Evolutionary conservation across 2,329 filamentous ascomycete genomes (phyloP).

Genomic region (Aspergillus hortae): DNA sequence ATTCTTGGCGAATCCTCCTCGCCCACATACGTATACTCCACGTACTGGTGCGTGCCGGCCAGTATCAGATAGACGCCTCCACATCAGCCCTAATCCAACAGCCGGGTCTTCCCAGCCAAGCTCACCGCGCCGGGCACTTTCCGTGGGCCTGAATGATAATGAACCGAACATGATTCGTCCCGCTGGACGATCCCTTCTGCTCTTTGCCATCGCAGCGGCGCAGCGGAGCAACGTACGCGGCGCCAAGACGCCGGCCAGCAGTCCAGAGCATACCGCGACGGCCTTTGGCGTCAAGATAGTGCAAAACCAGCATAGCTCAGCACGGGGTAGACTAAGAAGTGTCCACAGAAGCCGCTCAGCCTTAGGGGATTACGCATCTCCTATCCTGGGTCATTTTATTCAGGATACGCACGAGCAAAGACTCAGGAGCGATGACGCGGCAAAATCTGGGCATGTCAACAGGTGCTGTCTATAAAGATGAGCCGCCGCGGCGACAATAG

Average conservation of each 20-base stretch:
- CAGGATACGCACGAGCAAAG: not conserved
- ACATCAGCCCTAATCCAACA: too few species aligned
- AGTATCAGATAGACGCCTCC: too few species aligned
- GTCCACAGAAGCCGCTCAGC: too few species aligned
- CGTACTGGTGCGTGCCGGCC: too few species aligned
- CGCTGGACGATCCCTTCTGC: constrained; percentile 1
- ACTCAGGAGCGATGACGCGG: not conserved
- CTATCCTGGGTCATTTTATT: not conserved
- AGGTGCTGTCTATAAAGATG: not conserved
- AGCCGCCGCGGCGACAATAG: not conserved
- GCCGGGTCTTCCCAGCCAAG: too few species aligned
- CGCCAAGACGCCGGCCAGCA: constrained; percentile 9
- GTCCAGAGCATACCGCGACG: not conserved
- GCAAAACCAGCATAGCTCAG: too few species aligned
- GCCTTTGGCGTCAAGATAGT: too few species aligned
- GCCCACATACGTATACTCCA: too few species aligned
- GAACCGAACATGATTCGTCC: not conserved
- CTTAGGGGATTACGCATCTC: not conserved
- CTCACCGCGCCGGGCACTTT: too few species aligned
- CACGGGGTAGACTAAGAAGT: too few species aligned
- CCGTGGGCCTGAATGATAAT: not conserved
- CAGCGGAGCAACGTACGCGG: constrained; percentile 12
- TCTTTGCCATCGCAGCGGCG: constrained; percentile 1
- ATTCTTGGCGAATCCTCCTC: too few species aligned
- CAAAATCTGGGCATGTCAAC: not conserved